Evolutionary conservation across 768 basidiomycete species (phyloP).

Genomic region (Grammothele lineata): DNA sequence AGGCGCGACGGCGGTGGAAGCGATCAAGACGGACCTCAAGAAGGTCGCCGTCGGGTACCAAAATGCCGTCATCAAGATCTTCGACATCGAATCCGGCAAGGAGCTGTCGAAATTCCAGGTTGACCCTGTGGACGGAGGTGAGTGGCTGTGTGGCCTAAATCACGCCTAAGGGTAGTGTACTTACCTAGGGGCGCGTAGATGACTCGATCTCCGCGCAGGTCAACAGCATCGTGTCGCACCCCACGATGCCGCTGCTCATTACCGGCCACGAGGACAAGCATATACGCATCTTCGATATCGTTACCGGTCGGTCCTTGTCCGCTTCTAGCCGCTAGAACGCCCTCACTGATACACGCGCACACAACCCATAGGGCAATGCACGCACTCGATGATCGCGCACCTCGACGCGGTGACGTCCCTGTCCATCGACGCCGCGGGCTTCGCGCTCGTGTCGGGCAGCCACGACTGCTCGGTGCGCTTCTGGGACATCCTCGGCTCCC

Average conservation of each 20-base stretch:
- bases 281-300: conserved; percentile 84
- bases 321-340: too few relatives aligned
- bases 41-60: conserved; percentile 89
- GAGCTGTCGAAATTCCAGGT: conserved; percentile 60
- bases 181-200: conserved; percentile 21
- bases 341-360: too few relatives aligned
- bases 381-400: conserved; percentile 87
- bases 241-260: conserved; percentile 82
- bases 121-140: conserved; percentile 55
- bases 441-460: conserved; percentile 83
- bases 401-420: conserved; percentile 89
- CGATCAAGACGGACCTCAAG: conserved; percentile 76
- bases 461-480: conserved; percentile 94
- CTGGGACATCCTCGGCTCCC: conserved; percentile 85
- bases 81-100: conserved; percentile 86
- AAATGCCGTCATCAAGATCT: conserved; percentile 86
- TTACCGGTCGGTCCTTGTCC: conserved; percentile 59
- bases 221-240: conserved; percentile 85
- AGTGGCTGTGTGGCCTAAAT: conserved; percentile 1
- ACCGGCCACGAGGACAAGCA: conserved; percentile 93
- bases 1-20: conserved; percentile 81
- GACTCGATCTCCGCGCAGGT: conserved; percentile 81
- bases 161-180: not conserved
- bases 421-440: conserved; percentile 82
- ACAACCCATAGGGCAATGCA: conserved; percentile 62